Evolutionary conservation across 345 rosid genomes (phyloP).

Genomic region (Brassica incana): DNA sequence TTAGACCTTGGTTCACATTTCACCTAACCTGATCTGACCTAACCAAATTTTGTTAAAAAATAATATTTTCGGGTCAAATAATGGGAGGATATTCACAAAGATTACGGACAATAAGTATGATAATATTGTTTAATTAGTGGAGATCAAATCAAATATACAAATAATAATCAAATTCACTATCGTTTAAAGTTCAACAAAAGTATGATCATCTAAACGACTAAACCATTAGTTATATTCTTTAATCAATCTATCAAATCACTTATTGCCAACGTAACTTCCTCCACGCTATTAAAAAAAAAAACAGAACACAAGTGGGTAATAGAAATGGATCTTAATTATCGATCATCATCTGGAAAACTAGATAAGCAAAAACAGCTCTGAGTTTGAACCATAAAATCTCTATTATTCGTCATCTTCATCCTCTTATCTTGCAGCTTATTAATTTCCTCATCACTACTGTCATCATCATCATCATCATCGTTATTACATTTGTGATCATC

Average conservation of each 20-base stretch:
- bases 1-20: not conserved
- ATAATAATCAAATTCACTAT: not conserved
- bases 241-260: constrained; percentile 5
- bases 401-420: constrained; percentile 22
- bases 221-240: not conserved
- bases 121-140: not conserved
- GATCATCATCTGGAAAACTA: constrained; percentile 29
- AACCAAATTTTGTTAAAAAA: not conserved
- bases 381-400: constrained; percentile 26
- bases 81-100: constrained; percentile 1
- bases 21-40: constrained; percentile 9
- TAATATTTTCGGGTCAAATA: not conserved
- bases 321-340: not conserved
- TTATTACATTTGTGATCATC: constrained; percentile 15
- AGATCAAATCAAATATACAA: constrained; percentile 10
- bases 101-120: not conserved
- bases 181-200: not conserved
- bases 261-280: not conserved
- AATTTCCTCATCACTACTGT: constrained; percentile 24
- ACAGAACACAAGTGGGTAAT: not conserved
- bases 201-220: not conserved
- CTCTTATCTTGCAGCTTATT: constrained; percentile 26
- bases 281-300: not conserved
- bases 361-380: constrained; percentile 30
- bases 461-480: not conserved